phyloP scores from a whole-genome alignment of 768 basidiomycete genomes.

The Mycena albidolilacea region DNA sequence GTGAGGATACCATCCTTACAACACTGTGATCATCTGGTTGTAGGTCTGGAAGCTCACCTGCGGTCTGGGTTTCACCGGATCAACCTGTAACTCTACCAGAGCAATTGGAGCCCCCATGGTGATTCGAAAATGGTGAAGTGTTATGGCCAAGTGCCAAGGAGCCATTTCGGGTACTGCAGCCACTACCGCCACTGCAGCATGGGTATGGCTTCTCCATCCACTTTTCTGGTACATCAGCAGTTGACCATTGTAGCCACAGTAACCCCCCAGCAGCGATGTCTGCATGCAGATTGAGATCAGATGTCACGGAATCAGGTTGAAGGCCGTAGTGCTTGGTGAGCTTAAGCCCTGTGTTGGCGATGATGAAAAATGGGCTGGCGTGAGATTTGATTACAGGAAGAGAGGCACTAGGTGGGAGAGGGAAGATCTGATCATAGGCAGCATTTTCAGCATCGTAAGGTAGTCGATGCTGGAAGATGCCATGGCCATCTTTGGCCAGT shows the following conservation, averaged over 20 bases:
- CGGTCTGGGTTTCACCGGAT: background rate
- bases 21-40: constrained; percentile 15
- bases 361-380: constrained; percentile 14
- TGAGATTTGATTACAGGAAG: constrained; percentile 13
- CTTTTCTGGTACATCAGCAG: constrained; percentile 5
- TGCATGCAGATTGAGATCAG: background rate
- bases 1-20: no score
- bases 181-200: constrained; percentile 15
- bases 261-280: background rate
- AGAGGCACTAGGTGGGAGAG: background rate
- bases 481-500: background rate
- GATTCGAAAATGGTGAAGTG: constrained; percentile 12
- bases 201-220: background rate
- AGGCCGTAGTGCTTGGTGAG: background rate
- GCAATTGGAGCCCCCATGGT: background rate
- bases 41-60: constrained; percentile 4
- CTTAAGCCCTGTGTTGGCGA: constrained; percentile 14
- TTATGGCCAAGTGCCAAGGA: constrained; percentile 10
- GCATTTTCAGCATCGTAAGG: background rate
- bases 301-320: background rate
- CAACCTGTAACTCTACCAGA: constrained; percentile 1
- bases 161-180: constrained; percentile 2
- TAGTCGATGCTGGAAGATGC: constrained; percentile 1
- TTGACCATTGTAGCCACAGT: background rate
- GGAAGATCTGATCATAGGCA: constrained; percentile 13